Evolutionary conservation across 73 alveolate species (phyloP).

Genomic region (Uronychia setigera): DNA sequence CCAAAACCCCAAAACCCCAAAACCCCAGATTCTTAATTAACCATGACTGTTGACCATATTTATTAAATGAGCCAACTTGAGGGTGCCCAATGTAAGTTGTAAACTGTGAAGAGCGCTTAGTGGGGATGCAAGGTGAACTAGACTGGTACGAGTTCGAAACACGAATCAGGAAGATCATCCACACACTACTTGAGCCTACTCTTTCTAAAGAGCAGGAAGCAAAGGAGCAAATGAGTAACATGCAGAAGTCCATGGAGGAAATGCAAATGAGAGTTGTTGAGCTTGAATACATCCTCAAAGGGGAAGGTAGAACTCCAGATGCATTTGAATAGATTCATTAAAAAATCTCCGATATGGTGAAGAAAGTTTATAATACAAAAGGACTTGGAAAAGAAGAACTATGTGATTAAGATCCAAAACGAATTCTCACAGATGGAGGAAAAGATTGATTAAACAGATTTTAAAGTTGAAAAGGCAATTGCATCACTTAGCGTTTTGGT

Average conservation of each 20-base stretch:
- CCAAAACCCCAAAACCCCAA: no score
- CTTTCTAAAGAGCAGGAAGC: constrained; percentile 28
- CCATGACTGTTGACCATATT: neutral
- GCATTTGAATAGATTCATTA: neutral
- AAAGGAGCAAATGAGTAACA: constrained; percentile 11
- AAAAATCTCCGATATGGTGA: neutral
- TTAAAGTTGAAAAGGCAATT: neutral
- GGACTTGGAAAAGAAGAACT: neutral
- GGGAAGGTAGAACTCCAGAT: neutral
- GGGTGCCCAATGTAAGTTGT: neutral
- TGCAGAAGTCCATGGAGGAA: constrained; percentile 11
- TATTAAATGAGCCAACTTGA: neutral
- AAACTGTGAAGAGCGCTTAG: no score
- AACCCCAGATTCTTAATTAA: neutral
- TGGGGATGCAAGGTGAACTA: constrained; percentile 10
- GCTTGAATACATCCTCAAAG: neutral
- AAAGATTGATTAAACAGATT: neutral
- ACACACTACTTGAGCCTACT: constrained; percentile 39
- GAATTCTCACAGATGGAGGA: neutral
- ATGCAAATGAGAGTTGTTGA: neutral
- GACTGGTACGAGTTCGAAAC: constrained; percentile 58
- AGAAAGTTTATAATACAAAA: no score
- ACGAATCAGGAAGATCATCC: constrained; percentile 41
- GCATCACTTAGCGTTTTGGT: neutral
- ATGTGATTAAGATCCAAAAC: neutral